Evolutionary conservation across 1,284 basidiomycete genomes (phyloP).

Genomic region (Naganishia albida): DNA sequence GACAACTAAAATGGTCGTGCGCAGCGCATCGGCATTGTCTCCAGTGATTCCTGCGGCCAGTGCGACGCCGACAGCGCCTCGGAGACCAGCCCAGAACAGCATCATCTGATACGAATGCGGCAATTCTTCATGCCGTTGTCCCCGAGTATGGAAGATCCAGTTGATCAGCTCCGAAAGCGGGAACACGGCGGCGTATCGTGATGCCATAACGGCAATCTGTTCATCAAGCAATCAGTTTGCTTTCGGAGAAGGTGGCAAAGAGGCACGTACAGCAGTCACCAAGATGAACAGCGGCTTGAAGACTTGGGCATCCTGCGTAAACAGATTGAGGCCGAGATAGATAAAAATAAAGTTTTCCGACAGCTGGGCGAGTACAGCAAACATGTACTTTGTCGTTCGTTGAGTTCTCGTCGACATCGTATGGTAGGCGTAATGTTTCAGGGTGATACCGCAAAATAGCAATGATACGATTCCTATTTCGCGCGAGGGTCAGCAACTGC

Average conservation of each 20-base stretch:
- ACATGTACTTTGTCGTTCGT: slow-evolving; percentile 92
- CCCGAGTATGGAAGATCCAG: slow-evolving; percentile 77
- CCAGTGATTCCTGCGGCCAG: slow-evolving; percentile 94
- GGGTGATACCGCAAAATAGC: slow-evolving; percentile 96
- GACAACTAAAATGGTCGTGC: slow-evolving; percentile 92
- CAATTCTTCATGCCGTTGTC: slow-evolving; percentile 80
- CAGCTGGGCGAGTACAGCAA: slow-evolving; percentile 85
- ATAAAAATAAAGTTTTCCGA: slow-evolving; percentile 99
- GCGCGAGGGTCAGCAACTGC: not conserved
- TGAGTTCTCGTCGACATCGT: slow-evolving; percentile 97
- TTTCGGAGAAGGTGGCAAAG: too few species aligned
- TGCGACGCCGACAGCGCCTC: slow-evolving; percentile 95
- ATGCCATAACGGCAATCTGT: slow-evolving; percentile 82
- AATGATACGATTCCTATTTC: slow-evolving; percentile 82
- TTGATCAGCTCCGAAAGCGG: slow-evolving; percentile 96
- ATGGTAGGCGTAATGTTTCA: slow-evolving; percentile 99
- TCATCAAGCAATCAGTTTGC: not conserved
- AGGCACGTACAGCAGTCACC: slow-evolving; percentile 63
- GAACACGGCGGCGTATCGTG: slow-evolving; percentile 94
- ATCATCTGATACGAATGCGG: slow-evolving; percentile 97
- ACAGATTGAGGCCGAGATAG: slow-evolving; percentile 93
- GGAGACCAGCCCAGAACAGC: slow-evolving; percentile 97
- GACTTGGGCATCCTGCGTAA: slow-evolving; percentile 83
- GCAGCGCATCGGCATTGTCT: slow-evolving; percentile 81
- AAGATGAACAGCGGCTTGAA: slow-evolving; percentile 95